Evolutionary conservation across 805 yeast species (phyloP), one percentile per base, ranked within the genome.

Genomic region (Saccharomycopsis fodiens): DNA sequence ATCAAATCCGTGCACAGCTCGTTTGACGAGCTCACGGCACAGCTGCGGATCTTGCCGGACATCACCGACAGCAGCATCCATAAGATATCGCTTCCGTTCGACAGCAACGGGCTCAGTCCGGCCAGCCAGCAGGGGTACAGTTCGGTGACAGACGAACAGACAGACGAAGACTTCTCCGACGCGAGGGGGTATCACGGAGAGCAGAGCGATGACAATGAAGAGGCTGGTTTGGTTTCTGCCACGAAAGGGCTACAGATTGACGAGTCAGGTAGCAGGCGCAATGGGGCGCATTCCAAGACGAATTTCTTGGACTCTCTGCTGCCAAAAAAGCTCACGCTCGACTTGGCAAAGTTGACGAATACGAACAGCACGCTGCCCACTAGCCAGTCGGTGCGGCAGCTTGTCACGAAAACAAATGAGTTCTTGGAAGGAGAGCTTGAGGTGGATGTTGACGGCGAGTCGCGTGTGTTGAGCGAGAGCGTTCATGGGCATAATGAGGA

Each of bases 381-480:
- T 15, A 30, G 16, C 13, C 29, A 40, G 8, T 13, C 39, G 13
- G 29, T 44, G 13, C 13, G 34, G 15, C 41, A 39, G 15, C 16
- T 44, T 3, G 20, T 36, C 34, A 6, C 21, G 5, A 44, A 40
- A 21, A 39, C 47, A 4, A 19, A 27, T 17, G 45, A 44, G n/a
- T 34, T 44, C 5, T 15, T 44, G 13, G 22, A 19, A 21, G 34
- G 37, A 22, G 34, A 39, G 19, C 23, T 44, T 20, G 47, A 44
- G 19, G 23, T 44, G 10, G 27, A 39, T 40, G 22, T 20, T 12
- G 35, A 44, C 10, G 36, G 21, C 6, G 16, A 32, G n/a, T 20
- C 20, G 21, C 13, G 17, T 19, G 43, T 39, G 16, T 13, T 44
- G n/a, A 38, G 47, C 25, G 16, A 27, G 8, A 37, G 38, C 16